Conservation (phyloP, 2,329 filamentous ascomycete species). For the Colletotrichum sp. region DNA sequence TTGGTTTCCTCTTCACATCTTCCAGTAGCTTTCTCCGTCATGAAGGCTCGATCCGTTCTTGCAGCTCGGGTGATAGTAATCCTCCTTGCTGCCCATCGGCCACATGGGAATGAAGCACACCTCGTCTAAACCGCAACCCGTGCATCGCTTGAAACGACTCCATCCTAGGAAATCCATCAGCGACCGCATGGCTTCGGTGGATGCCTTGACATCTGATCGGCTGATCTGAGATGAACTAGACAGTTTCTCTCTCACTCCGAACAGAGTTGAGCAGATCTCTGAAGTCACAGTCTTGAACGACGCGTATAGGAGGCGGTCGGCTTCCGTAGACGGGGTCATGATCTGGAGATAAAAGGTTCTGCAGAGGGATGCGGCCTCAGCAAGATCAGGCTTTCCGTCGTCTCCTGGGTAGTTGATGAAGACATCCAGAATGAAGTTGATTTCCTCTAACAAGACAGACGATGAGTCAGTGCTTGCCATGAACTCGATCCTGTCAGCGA, state of each 20-base stretch:
- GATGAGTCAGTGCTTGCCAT: constrained; percentile 30
- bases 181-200: constrained; percentile 16
- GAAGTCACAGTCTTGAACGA: constrained; percentile 36
- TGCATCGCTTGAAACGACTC: constrained; percentile 64
- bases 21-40: background rate
- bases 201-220: background rate
- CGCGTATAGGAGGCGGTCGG: constrained; percentile 40
- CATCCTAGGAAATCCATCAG: constrained; percentile 59
- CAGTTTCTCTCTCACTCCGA: background rate
- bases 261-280: constrained; percentile 32
- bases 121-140: constrained; percentile 56
- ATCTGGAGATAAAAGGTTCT: constrained; percentile 42
- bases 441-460: constrained; percentile 23
- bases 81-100: constrained; percentile 60
- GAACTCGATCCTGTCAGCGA: constrained; percentile 54
- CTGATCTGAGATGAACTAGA: background rate
- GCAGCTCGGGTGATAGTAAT: constrained; percentile 44
- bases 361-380: constrained; percentile 45
- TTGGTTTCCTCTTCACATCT: background rate
- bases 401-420: constrained; percentile 41
- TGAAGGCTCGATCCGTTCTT: background rate
- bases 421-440: constrained; percentile 38
- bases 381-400: constrained; percentile 30
- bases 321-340: constrained; percentile 27
- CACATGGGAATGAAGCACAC: constrained; percentile 67